Percentiles rank a stretch among this genome's conserved stretches.
These are phyloP conservation scores for Pythium coloratum DNA, from an alignment of 352 stramenopile genomes.

Conservation along the genomic window DNA sequence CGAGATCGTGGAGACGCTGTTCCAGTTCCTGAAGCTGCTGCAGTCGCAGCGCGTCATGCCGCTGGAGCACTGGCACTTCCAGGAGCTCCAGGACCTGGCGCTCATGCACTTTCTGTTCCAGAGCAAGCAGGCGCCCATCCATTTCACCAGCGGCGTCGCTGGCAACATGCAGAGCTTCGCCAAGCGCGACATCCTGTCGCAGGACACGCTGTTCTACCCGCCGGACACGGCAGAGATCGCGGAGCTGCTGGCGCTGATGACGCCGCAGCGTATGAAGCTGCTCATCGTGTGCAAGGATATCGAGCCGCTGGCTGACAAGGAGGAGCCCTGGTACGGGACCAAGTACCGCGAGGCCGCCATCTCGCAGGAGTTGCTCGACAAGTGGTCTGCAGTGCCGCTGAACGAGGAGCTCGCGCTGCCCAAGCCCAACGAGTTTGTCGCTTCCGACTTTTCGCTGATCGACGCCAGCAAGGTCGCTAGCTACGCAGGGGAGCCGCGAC, in stretches of 20 bases:
- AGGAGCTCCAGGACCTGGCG: conserved; percentile 29
- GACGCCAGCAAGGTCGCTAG: conserved; percentile 7
- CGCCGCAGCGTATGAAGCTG: conserved; percentile 40
- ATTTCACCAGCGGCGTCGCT: conserved; percentile 28
- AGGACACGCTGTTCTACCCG: conserved; percentile 31
- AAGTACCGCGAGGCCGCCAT: conserved; percentile 39
- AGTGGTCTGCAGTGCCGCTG: conserved; percentile 19
- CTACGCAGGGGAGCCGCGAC: conserved; percentile 12
- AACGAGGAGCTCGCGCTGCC: conserved; percentile 46
- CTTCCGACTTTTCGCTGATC: conserved; percentile 34
- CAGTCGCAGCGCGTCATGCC: background rate
- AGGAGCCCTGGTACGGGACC: conserved; percentile 52
- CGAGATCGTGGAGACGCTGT: conserved; percentile 28
- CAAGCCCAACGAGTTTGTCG: conserved; percentile 37
- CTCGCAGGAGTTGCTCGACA: conserved; percentile 26
- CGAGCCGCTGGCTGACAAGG: conserved; percentile 26
- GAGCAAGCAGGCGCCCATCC: conserved; percentile 30
- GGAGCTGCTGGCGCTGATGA: conserved; percentile 34
- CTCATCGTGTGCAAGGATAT: conserved; percentile 37
- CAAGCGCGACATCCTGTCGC: conserved; percentile 21
- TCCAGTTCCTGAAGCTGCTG: conserved; percentile 30
- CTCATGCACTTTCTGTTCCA: conserved; percentile 37
- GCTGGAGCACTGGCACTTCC: conserved; percentile 26
- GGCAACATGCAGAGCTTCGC: conserved; percentile 30
- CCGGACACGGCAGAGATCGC: conserved; percentile 22